Base-by-base conservation (phyloP, 2,329 filamentous ascomycete genomes). In the Hypoxylon sp. region DNA sequence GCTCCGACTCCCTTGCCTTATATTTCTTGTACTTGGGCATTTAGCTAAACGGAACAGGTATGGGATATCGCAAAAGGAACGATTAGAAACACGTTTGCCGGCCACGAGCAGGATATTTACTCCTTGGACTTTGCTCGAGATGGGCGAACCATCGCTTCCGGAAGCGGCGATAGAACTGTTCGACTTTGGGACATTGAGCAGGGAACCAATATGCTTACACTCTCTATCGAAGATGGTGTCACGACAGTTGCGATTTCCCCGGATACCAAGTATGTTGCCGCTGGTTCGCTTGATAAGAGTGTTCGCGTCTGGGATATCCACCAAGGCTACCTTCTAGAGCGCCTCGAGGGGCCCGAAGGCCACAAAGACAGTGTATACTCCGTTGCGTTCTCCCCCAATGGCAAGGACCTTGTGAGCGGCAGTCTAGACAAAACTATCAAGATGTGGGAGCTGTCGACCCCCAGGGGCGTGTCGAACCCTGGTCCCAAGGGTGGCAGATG, bases 61-160 rank as follows among this genome's bases (percentile, higher is more conserved):
- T 99, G 96, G 96, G 96, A 99, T 78, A 98, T 99, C 73, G 85
- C 87, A 59, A 87, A 83, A 61, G 88, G 93, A 72, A 90, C 88
- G 7, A 98, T 99, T 77, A 92, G 94, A 74, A 93, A 96, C 77
- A 93, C 93, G 39, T 98, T 99, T 81, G 87, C 90, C n/a, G 96
- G 96, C 23, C 96, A 99, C 80, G 96, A 99, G 80, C 95, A 99
- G 80, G 96, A 99, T 72, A 99, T 99, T 69, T 98, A 98, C 81
- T 97, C 93, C 4, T 85, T 98, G 3, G 96, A 98, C 80, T 99
- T 97, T 79, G 92, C 95, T 30, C 90, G 93, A 43, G 96, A 97
- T 73, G 95, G 95, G 37, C 91, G 93, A 57, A 94, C 94, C 62
- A 98, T 99, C 74, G 96, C 95, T 5, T 98, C 96, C 6, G 96